Percentiles rank a stretch among this genome's conserved stretches.
Evolutionary conservation across 176 grass and related monocot species (phyloP).

Genomic region (Musa schizocarpa): DNA sequence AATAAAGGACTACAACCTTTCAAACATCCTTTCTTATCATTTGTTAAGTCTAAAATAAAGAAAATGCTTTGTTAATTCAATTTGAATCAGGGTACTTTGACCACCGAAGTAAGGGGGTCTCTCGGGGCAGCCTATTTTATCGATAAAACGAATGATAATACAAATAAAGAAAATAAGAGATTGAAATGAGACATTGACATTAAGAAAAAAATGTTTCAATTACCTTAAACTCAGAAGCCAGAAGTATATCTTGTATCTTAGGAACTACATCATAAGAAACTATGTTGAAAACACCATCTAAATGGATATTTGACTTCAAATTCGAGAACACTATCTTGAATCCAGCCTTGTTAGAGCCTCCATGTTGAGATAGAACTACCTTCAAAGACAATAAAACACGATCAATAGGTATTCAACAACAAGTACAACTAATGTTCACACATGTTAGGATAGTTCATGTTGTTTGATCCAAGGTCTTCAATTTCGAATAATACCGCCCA

Average conservation of each 20-base stretch:
- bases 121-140: background rate
- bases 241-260: slow-evolving; percentile 68
- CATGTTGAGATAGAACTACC: slow-evolving; percentile 80
- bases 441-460: background rate
- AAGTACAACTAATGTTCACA: background rate
- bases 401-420: background rate
- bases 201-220: background rate
- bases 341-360: slow-evolving; percentile 81
- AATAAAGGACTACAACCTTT: too few relatives aligned
- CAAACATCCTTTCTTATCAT: too few relatives aligned
- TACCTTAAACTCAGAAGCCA: slow-evolving; percentile 83
- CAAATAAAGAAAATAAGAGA: background rate
- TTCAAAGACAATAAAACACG: slow-evolving; percentile 20
- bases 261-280: slow-evolving; percentile 92
- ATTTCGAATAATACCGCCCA: too few relatives aligned
- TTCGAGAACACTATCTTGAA: slow-evolving; percentile 72
- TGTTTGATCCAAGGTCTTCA: background rate
- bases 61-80: too few relatives aligned
- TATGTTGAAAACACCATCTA: slow-evolving; percentile 85
- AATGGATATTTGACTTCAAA: slow-evolving; percentile 44
- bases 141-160: background rate
- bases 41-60: too few relatives aligned
- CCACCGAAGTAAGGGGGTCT: background rate
- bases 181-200: background rate
- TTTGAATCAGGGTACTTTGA: too few relatives aligned